Evolutionary conservation across 2,329 filamentous ascomycete species (phyloP).

Genomic region (Colletotrichum neosansevieriae): DNA sequence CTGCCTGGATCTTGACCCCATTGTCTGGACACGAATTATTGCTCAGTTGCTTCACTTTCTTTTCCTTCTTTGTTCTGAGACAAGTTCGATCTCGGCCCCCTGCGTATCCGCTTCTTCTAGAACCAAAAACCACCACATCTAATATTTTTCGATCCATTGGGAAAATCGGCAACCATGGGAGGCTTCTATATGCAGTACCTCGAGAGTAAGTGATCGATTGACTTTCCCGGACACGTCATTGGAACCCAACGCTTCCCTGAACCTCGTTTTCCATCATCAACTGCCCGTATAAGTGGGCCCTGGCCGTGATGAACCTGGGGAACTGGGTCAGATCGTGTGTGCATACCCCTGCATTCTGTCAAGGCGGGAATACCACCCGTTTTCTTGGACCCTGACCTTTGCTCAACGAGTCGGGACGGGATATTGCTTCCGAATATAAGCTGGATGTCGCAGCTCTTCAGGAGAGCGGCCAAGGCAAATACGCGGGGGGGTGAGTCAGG

Average conservation of each 20-base stretch:
- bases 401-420: conserved; percentile 16
- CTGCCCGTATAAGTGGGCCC: conserved; percentile 39
- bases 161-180: conserved; percentile 61
- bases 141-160: conserved; percentile 43
- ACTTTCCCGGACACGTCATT: conserved; percentile 23
- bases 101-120: conserved; percentile 15
- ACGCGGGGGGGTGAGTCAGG: conserved; percentile 46
- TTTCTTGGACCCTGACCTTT: conserved; percentile 38
- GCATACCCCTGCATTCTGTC: conserved; percentile 49
- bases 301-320: conserved; percentile 12
- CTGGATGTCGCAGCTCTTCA: conserved; percentile 26
- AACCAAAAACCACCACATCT: conserved; percentile 7
- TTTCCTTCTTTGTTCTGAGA: conserved; percentile 26
- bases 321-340: conserved; percentile 42
- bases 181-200: conserved; percentile 80
- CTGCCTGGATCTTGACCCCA: conserved; percentile 49
- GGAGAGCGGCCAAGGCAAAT: neutral
- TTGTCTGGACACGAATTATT: conserved; percentile 46
- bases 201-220: conserved; percentile 72
- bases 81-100: conserved; percentile 32
- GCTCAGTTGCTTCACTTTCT: conserved; percentile 39
- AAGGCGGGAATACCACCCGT: conserved; percentile 43
- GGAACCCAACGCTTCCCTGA: conserved; percentile 39
- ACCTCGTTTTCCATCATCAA: conserved; percentile 24
- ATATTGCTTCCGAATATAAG: conserved; percentile 14